Base-by-base conservation (phyloP, 176 grass and related monocot species). In the Guadua angustifolia region DNA sequence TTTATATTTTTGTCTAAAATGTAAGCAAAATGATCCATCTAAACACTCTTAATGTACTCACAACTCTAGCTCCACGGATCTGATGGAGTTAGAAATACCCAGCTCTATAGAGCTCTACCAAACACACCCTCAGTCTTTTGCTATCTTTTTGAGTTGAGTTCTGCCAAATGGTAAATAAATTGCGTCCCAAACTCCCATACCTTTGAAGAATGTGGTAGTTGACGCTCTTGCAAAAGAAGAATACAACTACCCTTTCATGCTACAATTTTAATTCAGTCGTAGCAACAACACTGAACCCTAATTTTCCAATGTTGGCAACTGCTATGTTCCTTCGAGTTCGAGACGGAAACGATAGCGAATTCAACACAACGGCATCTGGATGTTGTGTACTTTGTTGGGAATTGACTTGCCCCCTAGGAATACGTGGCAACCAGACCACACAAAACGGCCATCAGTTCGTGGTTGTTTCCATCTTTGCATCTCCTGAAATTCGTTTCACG, bases 391-490 rank as follows among this genome's bases (percentile, higher is more conserved):
- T 66, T 69, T 25, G 24, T 5, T 66, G 5, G 33, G 52, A 86
- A 46, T 33, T 55, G 45, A 64, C 73, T 65, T 4, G 47, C 29
- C 21, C 3, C 29, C 0, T 19, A 8, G 2, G 18, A 9, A 5
- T 74, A 35, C 47, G 71, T 53, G 26, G 44, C 70, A 26, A 15
- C 25, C 12, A 46, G 9, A 3, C 21, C 39, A 13, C 19, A 14
- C 14, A 4, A 24, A 5, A 33, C 39, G 42, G 2, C 58, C 21
- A 71, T 33, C 29, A 72, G 32, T 21, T 63, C 35, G 84, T 80
- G n/a, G 35, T 55, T 64, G 68, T 24, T 39, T 86, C 44, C 57
- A 64, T 60, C 4, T 73, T 65, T 33, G 67, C 56, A 35, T 66
- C 44, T 53, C 29, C 29, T 44, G 10, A 62, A 50, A 86, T 64